Evolutionary conservation across 164 flowering plant species (phyloP).

Genomic region (Nymphaea colorata): DNA sequence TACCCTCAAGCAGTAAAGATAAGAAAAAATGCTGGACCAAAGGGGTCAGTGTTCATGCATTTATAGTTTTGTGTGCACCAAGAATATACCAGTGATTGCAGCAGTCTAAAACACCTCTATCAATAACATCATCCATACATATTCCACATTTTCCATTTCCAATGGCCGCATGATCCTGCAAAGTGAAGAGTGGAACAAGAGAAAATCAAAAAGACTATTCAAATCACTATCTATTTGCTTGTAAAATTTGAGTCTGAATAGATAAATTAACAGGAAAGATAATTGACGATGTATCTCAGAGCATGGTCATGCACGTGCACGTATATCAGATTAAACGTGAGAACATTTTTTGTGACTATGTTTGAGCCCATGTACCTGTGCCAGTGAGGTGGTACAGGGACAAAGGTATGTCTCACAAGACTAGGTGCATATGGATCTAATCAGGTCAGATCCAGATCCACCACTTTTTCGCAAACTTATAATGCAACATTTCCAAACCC

Average conservation of each 20-base stretch:
- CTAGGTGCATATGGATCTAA: neutral
- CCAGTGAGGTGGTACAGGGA: neutral
- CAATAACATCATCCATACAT: slow-evolving; percentile 84
- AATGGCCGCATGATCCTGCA: slow-evolving; percentile 12
- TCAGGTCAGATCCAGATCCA: neutral
- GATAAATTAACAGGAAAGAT: neutral
- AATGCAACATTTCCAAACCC: no score
- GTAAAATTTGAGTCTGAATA: neutral
- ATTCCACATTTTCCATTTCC: slow-evolving; percentile 26
- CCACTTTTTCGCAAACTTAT: no score
- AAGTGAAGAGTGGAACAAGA: neutral
- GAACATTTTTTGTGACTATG: no score
- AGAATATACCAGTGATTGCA: slow-evolving; percentile 77
- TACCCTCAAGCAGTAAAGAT: no score
- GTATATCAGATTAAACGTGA: no score
- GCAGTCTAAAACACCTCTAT: slow-evolving; percentile 87
- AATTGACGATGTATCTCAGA: no score
- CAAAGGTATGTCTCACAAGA: neutral
- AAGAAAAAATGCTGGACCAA: no score
- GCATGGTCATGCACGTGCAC: no score
- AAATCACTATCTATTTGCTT: no score
- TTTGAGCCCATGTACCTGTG: no score
- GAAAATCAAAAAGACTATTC: neutral
- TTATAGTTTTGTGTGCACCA: no score
- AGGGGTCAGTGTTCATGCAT: no score